A percentile compares a stretch with the other conserved stretches of the same genome.
phyloP scores from a whole-genome alignment of 257 asterid species.

The Lycium barbarum region DNA sequence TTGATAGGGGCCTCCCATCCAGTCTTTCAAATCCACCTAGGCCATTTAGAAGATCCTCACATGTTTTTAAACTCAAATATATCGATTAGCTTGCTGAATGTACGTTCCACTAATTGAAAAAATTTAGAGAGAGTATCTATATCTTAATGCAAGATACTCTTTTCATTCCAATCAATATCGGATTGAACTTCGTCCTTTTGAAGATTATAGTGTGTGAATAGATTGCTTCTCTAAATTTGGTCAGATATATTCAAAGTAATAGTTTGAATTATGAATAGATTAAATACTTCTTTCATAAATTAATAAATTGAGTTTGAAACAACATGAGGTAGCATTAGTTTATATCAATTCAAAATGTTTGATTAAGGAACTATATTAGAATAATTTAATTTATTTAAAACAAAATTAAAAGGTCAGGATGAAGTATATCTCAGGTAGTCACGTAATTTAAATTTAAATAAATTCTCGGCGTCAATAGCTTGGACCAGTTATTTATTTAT shows the following conservation, averaged over 20 bases:
- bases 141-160: neutral
- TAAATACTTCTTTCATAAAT: neutral
- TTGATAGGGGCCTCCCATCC: neutral
- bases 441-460: no score
- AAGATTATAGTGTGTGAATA: neutral
- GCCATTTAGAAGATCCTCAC: neutral
- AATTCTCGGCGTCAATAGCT: neutral
- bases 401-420: neutral
- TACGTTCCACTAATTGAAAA: neutral
- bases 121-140: neutral
- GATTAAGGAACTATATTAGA: neutral
- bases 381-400: neutral
- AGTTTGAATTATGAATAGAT: neutral
- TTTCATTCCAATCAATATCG: neutral
- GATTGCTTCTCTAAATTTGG: neutral
- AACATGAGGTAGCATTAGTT: no score
- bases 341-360: neutral
- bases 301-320: neutral
- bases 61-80: neutral
- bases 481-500: neutral
- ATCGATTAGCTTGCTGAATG: neutral
- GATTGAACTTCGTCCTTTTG: neutral
- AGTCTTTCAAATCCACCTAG: neutral
- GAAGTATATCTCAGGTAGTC: neutral
- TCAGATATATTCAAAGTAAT: neutral